Evolutionary conservation across 208 protist genomes (phyloP).

Genomic region (Leishmania gerbilli): DNA sequence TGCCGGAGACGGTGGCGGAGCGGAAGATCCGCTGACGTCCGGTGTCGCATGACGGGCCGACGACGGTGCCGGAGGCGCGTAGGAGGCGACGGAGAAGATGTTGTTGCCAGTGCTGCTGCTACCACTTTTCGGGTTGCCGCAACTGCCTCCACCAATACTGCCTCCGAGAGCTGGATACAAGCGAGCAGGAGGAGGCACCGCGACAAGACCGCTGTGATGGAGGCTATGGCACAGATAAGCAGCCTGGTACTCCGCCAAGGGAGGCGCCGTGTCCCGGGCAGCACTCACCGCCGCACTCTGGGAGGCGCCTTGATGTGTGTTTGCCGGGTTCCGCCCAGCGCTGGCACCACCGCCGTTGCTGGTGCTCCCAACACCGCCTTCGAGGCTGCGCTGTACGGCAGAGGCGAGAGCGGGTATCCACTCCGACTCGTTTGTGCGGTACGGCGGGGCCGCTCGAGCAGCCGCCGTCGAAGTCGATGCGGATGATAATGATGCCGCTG

Average conservation of each 20-base stretch:
- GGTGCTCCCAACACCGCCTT: not conserved
- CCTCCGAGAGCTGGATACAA: constrained; percentile 5
- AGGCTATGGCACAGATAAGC: constrained; percentile 2
- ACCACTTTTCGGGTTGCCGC: not conserved
- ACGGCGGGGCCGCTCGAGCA: constrained; percentile 15
- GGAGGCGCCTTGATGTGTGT: not conserved
- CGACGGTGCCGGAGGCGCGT: not conserved
- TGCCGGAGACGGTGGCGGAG: not conserved
- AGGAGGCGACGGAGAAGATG: not conserved
- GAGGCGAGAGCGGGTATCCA: constrained; percentile 24
- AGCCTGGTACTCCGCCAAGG: constrained; percentile 9
- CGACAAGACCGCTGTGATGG: not conserved
- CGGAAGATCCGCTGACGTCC: not conserved
- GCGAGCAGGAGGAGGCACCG: constrained; percentile 4
- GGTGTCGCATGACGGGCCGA: not conserved
- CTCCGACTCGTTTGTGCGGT: constrained; percentile 30
- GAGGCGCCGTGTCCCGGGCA: constrained; percentile 10
- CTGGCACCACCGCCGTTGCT: not conserved
- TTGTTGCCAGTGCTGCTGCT: not conserved
- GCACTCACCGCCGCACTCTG: not conserved
- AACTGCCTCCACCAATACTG: not conserved
- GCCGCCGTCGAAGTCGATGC: not conserved
- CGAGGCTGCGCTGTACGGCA: constrained; percentile 12
- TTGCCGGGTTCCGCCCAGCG: not conserved
- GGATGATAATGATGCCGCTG: not conserved